Evolutionary conservation across 2,329 filamentous ascomycete genomes (phyloP).

Genomic region (Pseudopithomyces chartarum): DNA sequence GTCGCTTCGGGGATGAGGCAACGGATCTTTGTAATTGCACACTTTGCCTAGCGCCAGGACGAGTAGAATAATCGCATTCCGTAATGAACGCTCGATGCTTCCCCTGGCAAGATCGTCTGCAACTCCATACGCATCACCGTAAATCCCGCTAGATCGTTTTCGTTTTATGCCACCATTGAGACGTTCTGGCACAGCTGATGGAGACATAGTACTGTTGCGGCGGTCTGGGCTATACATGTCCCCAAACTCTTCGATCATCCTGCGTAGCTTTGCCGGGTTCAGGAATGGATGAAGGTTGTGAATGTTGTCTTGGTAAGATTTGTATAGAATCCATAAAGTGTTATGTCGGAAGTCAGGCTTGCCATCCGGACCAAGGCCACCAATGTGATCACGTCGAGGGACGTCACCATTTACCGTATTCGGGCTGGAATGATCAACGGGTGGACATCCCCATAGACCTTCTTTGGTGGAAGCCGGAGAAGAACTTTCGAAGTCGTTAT

Average conservation of each 20-base stretch:
- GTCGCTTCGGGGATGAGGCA: slow-evolving; percentile 63
- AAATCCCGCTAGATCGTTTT: slow-evolving; percentile 38
- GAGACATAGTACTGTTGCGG: slow-evolving; percentile 28
- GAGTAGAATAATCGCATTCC: slow-evolving; percentile 79
- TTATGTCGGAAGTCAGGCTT: slow-evolving; percentile 58
- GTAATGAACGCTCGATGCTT: slow-evolving; percentile 39
- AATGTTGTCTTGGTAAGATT: slow-evolving; percentile 64
- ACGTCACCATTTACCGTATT: slow-evolving; percentile 25
- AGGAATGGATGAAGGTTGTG: slow-evolving; percentile 69
- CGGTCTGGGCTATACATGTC: slow-evolving; percentile 40
- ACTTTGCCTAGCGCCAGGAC: slow-evolving; percentile 88
- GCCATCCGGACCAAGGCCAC: slow-evolving; percentile 59
- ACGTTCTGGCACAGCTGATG: slow-evolving; percentile 23
- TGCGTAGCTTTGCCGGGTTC: slow-evolving; percentile 57
- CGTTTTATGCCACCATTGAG: slow-evolving; percentile 38
- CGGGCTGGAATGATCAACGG: slow-evolving; percentile 47
- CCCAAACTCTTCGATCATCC: slow-evolving; percentile 57
- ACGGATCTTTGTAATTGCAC: slow-evolving; percentile 59
- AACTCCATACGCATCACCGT: slow-evolving; percentile 30
- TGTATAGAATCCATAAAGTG: slow-evolving; percentile 56
- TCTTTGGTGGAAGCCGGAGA: slow-evolving; percentile 51
- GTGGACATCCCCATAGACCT: slow-evolving; percentile 55
- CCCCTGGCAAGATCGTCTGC: slow-evolving; percentile 12
- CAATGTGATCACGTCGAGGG: slow-evolving; percentile 45
- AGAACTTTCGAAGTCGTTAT: slow-evolving; percentile 45